Conservation (phyloP, 352 stramenopile species). For the Phytophthora citricola region DNA sequence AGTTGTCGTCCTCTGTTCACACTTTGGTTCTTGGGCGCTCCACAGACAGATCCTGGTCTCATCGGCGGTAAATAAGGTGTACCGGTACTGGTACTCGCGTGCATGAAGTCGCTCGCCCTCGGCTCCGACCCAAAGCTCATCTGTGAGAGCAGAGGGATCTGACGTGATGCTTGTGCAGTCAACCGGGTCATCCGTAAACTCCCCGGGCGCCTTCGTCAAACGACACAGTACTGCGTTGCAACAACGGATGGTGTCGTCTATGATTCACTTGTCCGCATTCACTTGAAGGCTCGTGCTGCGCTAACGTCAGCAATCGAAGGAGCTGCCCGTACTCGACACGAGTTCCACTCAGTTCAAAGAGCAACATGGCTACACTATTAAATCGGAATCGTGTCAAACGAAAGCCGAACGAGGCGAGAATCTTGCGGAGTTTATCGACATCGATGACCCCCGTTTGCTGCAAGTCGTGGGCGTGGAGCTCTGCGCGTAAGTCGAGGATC, state of each 20-base stretch:
- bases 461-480: conserved; percentile 38
- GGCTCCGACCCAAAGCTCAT: conserved; percentile 30
- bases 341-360: conserved; percentile 49
- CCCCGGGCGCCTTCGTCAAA: conserved; percentile 12
- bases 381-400: conserved; percentile 59
- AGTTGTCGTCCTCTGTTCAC: background rate
- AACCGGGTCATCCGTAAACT: conserved; percentile 7
- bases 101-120: conserved; percentile 31
- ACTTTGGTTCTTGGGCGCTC: conserved; percentile 3
- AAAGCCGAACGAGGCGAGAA: conserved; percentile 49
- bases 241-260: conserved; percentile 20
- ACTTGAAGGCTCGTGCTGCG: conserved; percentile 16
- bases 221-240: conserved; percentile 23
- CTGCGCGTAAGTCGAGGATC: conserved; percentile 34
- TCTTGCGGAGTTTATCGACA: conserved; percentile 48
- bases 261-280: conserved; percentile 10
- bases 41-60: conserved; percentile 14
- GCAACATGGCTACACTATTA: conserved; percentile 58
- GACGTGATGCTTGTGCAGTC: conserved; percentile 7
- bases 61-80: conserved; percentile 13
- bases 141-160: conserved; percentile 24
- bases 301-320: conserved; percentile 40
- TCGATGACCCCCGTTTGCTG: conserved; percentile 42
- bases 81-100: conserved; percentile 1
- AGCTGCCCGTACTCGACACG: conserved; percentile 57